Evolutionary conservation across 2,329 filamentous ascomycete species (phyloP).

Genomic region (Paecilomyces niveus): DNA sequence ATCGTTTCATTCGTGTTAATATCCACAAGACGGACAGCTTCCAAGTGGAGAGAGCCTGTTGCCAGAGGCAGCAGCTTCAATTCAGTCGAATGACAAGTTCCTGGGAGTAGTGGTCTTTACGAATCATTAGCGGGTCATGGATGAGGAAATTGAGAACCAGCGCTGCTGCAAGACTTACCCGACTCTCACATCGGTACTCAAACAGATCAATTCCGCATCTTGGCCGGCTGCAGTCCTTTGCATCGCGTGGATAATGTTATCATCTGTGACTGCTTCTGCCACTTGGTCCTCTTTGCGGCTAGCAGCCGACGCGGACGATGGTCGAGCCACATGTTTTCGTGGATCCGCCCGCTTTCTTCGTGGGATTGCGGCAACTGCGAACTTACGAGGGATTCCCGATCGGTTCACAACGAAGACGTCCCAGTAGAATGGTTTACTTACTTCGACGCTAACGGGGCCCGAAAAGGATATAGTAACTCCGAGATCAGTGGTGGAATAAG

Average conservation of each 20-base stretch:
- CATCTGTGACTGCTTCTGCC: conserved; percentile 49
- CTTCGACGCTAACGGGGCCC: conserved; percentile 41
- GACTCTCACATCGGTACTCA: conserved; percentile 52
- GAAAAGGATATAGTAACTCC: conserved; percentile 52
- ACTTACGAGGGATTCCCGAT: conserved; percentile 45
- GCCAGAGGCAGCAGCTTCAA: conserved; percentile 48
- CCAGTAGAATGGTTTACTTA: conserved; percentile 50
- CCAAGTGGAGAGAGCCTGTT: conserved; percentile 45
- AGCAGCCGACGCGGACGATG: conserved; percentile 39
- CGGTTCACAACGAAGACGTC: conserved; percentile 54
- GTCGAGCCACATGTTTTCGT: conserved; percentile 36
- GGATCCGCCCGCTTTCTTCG: conserved; percentile 37
- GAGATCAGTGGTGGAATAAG: conserved; percentile 32
- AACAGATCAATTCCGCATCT: conserved; percentile 46
- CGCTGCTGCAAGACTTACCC: conserved; percentile 39
- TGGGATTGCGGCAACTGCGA: conserved; percentile 49
- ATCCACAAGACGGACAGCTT: conserved; percentile 49
- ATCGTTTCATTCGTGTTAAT: conserved; percentile 48
- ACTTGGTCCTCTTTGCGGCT: conserved; percentile 30
- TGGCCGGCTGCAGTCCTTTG: conserved; percentile 45
- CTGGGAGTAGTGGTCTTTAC: conserved; percentile 45
- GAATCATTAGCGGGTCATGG: not conserved
- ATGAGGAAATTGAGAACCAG: not conserved
- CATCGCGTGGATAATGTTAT: conserved; percentile 49
- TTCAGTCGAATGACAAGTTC: conserved; percentile 50